These are phyloP conservation scores for Sclerotinia trifoliorum DNA, from an alignment of 2,329 filamentous ascomycete species.

Conservation along the genomic window DNA sequence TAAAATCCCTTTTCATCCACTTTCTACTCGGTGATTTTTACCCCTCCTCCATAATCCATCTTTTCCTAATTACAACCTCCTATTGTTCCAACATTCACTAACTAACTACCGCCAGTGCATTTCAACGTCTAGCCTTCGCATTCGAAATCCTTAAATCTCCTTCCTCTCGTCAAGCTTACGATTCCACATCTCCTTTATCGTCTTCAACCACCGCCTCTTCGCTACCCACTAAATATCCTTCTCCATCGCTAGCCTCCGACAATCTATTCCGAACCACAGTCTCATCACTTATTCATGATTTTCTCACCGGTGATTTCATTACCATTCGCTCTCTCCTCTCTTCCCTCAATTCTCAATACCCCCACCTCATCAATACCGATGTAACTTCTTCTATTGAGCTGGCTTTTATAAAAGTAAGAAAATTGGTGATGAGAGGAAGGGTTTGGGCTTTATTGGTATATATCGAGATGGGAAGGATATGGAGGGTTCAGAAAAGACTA, in stretches of 20 bases:
- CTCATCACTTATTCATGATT: slow-evolving; percentile 43
- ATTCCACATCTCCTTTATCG: slow-evolving; percentile 40
- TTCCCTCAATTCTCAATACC: slow-evolving; percentile 41
- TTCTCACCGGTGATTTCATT: slow-evolving; percentile 44
- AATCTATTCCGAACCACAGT: slow-evolving; percentile 41
- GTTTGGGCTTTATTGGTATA: slow-evolving; percentile 43
- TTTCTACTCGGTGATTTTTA: slow-evolving; percentile 40
- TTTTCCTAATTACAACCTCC: not conserved
- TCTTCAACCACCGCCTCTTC: slow-evolving; percentile 40
- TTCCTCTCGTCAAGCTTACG: slow-evolving; percentile 42
- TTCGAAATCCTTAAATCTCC: slow-evolving; percentile 45
- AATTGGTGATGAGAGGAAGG: slow-evolving; percentile 43
- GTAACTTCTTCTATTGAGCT: slow-evolving; percentile 42
- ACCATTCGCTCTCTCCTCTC: slow-evolving; percentile 42
- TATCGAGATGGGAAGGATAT: slow-evolving; percentile 43
- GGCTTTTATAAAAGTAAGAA: slow-evolving; percentile 41
- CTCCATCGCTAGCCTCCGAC: not conserved
- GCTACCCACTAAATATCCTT: slow-evolving; percentile 42
- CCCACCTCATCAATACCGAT: slow-evolving; percentile 42
- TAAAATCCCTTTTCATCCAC: slow-evolving; percentile 42
- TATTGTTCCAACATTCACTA: not conserved
- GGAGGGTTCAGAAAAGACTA: slow-evolving; percentile 42
- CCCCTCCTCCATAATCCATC: not conserved
- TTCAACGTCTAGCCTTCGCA: slow-evolving; percentile 44
- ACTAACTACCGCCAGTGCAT: slow-evolving; percentile 36